Evolutionary conservation across 1,284 basidiomycete species (phyloP).

Genomic region (Malassezia nana): DNA sequence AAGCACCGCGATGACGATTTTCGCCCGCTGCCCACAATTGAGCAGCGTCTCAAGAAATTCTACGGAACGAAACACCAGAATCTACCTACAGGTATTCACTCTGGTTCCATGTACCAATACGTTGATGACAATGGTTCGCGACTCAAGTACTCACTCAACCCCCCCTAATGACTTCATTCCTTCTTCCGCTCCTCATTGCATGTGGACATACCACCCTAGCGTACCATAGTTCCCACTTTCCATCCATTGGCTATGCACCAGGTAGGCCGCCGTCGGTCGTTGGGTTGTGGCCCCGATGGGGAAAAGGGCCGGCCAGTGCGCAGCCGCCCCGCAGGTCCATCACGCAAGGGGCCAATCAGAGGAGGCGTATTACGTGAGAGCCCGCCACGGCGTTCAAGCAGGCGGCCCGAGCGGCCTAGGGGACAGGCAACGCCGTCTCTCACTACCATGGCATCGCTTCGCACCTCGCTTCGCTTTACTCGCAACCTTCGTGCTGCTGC

Average conservation of each 20-base stretch:
- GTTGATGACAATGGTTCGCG: slow-evolving; percentile 5
- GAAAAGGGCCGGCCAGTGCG: no score
- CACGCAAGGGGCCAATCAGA: neutral
- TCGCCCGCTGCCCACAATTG: slow-evolving; percentile 4
- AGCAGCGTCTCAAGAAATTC: neutral
- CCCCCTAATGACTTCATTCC: neutral
- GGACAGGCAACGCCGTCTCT: neutral
- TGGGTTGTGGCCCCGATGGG: no score
- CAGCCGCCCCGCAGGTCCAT: no score
- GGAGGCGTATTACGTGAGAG: neutral
- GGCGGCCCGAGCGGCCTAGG: neutral
- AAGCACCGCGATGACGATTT: slow-evolving; percentile 36
- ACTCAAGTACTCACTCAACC: neutral
- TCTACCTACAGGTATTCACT: neutral
- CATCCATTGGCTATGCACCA: no score
- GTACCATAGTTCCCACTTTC: no score
- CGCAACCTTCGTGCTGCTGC: slow-evolving; percentile 22
- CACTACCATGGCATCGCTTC: slow-evolving; percentile 25
- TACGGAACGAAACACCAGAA: neutral
- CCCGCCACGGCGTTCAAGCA: neutral
- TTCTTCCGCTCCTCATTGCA: neutral
- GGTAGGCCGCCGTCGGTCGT: no score
- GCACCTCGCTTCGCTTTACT: slow-evolving; percentile 26
- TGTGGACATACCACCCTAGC: no score
- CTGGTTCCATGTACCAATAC: slow-evolving; percentile 6